Percentiles rank a stretch among this genome's conserved stretches.
Evolutionary conservation across 2,329 filamentous ascomycete species (phyloP).

Genomic region (Ceratocystis alfenasii): DNA sequence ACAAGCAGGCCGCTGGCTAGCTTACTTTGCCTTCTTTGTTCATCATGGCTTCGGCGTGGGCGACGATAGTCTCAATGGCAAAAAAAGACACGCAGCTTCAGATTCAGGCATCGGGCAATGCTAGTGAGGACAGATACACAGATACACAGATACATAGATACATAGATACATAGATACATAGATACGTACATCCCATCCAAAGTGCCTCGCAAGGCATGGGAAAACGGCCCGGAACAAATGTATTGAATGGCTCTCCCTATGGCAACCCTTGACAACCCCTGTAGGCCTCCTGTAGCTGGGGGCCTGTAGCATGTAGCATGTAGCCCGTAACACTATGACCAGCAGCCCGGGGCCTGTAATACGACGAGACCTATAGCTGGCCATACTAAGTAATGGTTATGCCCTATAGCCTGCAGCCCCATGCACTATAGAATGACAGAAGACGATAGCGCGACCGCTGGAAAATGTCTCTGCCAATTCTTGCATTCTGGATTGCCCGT

Average conservation of each 20-base stretch:
- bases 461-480: slow-evolving; percentile 8
- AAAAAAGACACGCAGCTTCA: too few relatives aligned
- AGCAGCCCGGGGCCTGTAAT: not conserved
- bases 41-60: too few relatives aligned
- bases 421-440: not conserved
- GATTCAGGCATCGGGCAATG: too few relatives aligned
- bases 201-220: too few relatives aligned
- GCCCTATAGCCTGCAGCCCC: not conserved
- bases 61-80: too few relatives aligned
- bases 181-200: too few relatives aligned
- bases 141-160: not conserved
- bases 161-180: too few relatives aligned
- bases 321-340: not conserved
- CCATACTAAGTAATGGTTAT: not conserved
- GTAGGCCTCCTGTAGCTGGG: not conserved
- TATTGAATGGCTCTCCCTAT: not conserved
- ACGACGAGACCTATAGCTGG: not conserved
- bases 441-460: not conserved
- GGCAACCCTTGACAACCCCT: not conserved
- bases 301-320: not conserved
- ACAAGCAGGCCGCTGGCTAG: too few relatives aligned
- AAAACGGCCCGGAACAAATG: not conserved
- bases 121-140: too few relatives aligned
- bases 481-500: not conserved
- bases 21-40: too few relatives aligned